Base-by-base conservation (phyloP, 257 asterid genomes). In the Vinca minor region DNA sequence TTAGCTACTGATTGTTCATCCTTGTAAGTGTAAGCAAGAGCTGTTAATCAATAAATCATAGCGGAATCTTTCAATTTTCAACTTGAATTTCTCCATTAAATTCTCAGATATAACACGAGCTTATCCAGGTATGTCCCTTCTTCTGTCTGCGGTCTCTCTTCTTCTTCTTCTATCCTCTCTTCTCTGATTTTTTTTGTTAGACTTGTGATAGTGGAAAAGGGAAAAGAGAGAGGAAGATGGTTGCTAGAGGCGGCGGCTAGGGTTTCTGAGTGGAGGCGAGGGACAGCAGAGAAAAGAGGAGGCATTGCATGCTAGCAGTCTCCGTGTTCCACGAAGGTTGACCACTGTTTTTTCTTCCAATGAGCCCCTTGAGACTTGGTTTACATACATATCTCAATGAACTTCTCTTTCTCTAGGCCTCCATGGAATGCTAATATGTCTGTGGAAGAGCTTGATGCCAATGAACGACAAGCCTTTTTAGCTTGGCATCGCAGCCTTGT, bases 401-500 rank as follows among this genome's bases (percentile, higher is more conserved):
- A 21, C 52, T 65, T 67, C 23, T 64, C 26, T 35, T 65, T 73
- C 66, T 74, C 38, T 80, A 92, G 99, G 84, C 99, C 99, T 7
- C 85, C 94, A 0, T 93, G 99, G 99, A 84, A 81, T 72, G 41
- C 96, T 67, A 81, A 79, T 70, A 93, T 89, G 99, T 73, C 92
- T 5, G 87, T 81, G 8, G 99, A 89, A 80, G 95, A 87, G 88
- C 96, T 93, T 68, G 97, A 93, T 69, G 76, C 78, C 65, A 93
- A 79, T 59, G 99, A 93, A 65, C 79, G 76, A 44, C 76, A 77
- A 74, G 88, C 97, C 61, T 93, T 93, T 71, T 82, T 89, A 41
- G 86, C 81, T 76, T 93, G 97, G 97, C 96, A 97, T 38, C 95
- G 97, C 66, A 85, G 46, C 71, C 96, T 93, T 81, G 99, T 90